Evolutionary conservation across 169 alveolate species (phyloP).

Genomic region (Eimeria necatrix): DNA sequence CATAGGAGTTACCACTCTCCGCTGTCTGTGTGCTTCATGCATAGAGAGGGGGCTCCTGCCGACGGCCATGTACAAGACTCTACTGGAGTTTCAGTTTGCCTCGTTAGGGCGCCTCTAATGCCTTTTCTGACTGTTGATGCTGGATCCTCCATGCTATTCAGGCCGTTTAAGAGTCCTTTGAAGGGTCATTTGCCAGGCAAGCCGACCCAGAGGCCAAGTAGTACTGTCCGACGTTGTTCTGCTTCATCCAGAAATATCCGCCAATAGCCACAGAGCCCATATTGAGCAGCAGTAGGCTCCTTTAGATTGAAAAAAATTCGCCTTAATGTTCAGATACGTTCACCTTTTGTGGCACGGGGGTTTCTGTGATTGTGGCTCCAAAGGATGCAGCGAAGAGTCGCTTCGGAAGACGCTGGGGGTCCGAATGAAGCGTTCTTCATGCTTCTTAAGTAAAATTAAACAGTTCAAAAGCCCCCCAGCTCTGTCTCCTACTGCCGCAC

Average conservation of each 20-base stretch:
- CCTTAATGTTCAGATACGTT: too few relatives aligned
- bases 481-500: conserved; percentile 26
- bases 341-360: too few relatives aligned
- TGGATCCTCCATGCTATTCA: conserved; percentile 87
- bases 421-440: conserved; percentile 82
- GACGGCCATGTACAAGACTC: conserved; percentile 20
- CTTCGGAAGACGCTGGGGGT: conserved; percentile 89
- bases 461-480: conserved; percentile 80
- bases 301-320: too few relatives aligned
- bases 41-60: conserved; percentile 21
- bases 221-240: too few relatives aligned
- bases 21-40: neutral
- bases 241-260: too few relatives aligned
- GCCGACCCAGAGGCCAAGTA: neutral
- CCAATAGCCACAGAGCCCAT: too few relatives aligned
- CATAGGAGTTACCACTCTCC: neutral
- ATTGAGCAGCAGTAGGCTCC: too few relatives aligned
- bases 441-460: conserved; percentile 71
- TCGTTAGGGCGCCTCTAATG: conserved; percentile 88
- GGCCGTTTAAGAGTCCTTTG: conserved; percentile 89
- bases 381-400: conserved; percentile 87
- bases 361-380: neutral
- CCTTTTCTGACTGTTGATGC: conserved; percentile 87
- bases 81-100: conserved; percentile 78
- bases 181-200: conserved; percentile 89